Conservation (phyloP, 768 basidiomycete genomes). For the Mycena polygramma region DNA sequence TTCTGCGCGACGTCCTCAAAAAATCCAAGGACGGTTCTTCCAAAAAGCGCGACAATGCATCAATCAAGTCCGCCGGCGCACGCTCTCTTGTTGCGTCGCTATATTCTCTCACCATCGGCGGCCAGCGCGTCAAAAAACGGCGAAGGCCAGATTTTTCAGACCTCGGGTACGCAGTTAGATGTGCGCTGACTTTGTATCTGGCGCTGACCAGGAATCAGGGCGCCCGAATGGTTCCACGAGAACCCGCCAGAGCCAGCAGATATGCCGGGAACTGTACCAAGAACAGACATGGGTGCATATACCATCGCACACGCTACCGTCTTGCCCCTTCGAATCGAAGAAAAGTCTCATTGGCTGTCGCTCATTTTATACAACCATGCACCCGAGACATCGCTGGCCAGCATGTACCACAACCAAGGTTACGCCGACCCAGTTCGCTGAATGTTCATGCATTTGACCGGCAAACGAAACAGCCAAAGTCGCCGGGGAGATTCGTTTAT, state of each 20-base stretch:
- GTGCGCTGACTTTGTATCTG: not conserved
- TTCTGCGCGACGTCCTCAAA: constrained; percentile 37
- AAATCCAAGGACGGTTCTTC: constrained; percentile 24
- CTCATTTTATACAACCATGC: constrained; percentile 35
- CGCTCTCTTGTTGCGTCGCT: constrained; percentile 37
- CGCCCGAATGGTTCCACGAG: constrained; percentile 34
- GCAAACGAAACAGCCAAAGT: constrained; percentile 22
- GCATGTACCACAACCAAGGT: constrained; percentile 39
- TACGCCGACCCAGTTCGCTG: not conserved
- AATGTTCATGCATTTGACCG: not conserved
- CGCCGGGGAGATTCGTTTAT: constrained; percentile 32
- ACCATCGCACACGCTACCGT: constrained; percentile 34
- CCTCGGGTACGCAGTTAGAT: constrained; percentile 9
- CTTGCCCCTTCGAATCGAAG: constrained; percentile 32
- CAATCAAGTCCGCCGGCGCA: constrained; percentile 35
- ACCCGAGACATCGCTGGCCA: constrained; percentile 27
- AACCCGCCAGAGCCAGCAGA: constrained; percentile 26
- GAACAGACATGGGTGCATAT: constrained; percentile 28
- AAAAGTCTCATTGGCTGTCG: constrained; percentile 36
- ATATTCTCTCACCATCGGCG: constrained; percentile 34
- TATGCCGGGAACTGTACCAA: constrained; percentile 31
- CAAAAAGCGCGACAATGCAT: constrained; percentile 32
- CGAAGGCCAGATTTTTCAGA: constrained; percentile 33
- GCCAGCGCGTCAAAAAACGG: constrained; percentile 35
- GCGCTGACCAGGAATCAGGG: constrained; percentile 13